Base-by-base conservation (phyloP, 305 asterid genomes). In the Fraxinus paxiana region DNA sequence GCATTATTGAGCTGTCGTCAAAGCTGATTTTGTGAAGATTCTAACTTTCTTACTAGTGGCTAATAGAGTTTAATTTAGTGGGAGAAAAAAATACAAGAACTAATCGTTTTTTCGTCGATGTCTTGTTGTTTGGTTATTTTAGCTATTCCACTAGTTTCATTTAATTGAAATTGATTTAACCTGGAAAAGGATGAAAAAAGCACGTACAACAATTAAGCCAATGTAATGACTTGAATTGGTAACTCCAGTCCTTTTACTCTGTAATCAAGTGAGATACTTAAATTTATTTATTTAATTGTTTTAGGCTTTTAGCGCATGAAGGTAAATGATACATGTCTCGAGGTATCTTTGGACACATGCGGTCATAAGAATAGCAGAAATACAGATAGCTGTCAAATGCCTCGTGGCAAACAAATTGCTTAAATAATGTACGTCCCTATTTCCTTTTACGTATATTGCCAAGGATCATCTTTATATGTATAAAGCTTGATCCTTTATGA, bases 21-120 rank as follows among this genome's bases (percentile, higher is more conserved):
- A 82, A 81, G 81, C 80, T 86, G 77, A 65, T 82, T 46, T 17
- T 71, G 37, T 73, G 8, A 26, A 67, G 79, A 74, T 37, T 70
- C 20, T 71, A 75, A 17, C 15, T 54, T 54, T 77, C 17, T 63
- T 65, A 9, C 22, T 35, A 33, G 43, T 76, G 77, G 43, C 20
- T 82, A 69, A 2, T 34, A 2, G n/a, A 70, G 69, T 15, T 24
- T 80, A 30, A 63, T 54, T 63, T 20, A 28, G 74, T 41, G 74
- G 22, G 26, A 28, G 56, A 26, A 17, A 24, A 43, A 22, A 41
- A 43, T 2, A 26, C 34, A 22, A 26, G 35, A 24, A 37, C 20
- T 76, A 12, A n/a, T 46, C 26, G n/a, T 9, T 24, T 41, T 54
- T 10, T 81, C 20, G 74, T 67, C 20, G 20, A 12, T 28, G 22